Percentiles rank a stretch among this genome's conserved stretches.
phyloP scores from a whole-genome alignment of 768 basidiomycete species.

The Trametes coccinea region DNA sequence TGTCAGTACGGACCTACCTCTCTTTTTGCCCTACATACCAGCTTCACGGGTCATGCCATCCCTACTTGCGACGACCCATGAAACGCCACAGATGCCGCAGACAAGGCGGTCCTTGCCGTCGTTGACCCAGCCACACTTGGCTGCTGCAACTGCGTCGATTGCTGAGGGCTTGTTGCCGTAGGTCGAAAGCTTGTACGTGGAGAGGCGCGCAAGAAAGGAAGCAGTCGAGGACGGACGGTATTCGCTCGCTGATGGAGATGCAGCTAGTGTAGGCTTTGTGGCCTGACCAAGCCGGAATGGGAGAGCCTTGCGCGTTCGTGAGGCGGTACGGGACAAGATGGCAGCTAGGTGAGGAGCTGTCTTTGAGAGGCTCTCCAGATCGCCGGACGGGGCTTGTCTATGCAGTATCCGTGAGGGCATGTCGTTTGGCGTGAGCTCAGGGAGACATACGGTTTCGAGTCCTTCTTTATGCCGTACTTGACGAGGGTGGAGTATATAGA shows the following conservation, averaged over 20 bases:
- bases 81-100: constrained; percentile 68
- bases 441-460: constrained; percentile 37
- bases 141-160: constrained; percentile 78
- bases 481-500: constrained; percentile 77
- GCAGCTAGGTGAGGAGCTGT: constrained; percentile 69
- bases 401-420: background rate
- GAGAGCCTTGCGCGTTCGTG: constrained; percentile 51
- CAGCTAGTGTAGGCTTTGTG: constrained; percentile 32
- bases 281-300: constrained; percentile 43
- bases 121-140: constrained; percentile 83
- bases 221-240: constrained; percentile 78
- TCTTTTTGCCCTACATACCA: constrained; percentile 49
- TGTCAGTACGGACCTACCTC: constrained; percentile 35
- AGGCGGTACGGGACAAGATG: constrained; percentile 66
- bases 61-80: constrained; percentile 72
- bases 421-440: background rate
- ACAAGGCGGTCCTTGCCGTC: constrained; percentile 79
- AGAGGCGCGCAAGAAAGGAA: constrained; percentile 71
- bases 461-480: constrained; percentile 72
- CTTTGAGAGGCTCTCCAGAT: constrained; percentile 45
- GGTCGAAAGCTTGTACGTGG: constrained; percentile 77
- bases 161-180: constrained; percentile 75
- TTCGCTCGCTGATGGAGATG: constrained; percentile 46
- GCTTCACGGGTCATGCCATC: constrained; percentile 77
- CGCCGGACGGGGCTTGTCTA: constrained; percentile 24